Evolutionary conservation across 176 grass and related monocot genomes (phyloP), one percentile per base, ranked within the genome.

Genomic region (Avena sativa): DNA sequence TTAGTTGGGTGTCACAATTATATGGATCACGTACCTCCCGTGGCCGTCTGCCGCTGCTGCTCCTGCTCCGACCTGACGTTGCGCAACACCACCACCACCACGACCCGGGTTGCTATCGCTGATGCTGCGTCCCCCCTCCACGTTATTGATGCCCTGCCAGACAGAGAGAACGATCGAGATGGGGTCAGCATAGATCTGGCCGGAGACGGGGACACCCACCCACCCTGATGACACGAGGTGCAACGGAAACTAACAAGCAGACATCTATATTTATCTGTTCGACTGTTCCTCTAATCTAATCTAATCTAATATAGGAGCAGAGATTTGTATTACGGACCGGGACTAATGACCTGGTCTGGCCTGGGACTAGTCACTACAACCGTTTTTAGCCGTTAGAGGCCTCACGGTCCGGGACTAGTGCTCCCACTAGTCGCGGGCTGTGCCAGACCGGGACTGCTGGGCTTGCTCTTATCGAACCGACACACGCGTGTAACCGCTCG

Each of bases 81-180:
- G 85, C 79, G 89, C 73, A 83, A 87, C 89, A 62, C 49, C 46
- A 26, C 52, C 47, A 49, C 9, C 87, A 65, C 81, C 48, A 25
- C 44, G 19, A 5, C 2, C 32, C 81, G 23, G 65, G 84, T 51
- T 2, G 48, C 2, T 12, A 1, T 12, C 71, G 82, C 28, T 30
- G 28, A 1, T 30, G 28, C 32, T 72, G 90, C 87, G 69, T 61
- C 89, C 90, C 82, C 89, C 90, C 82, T 78, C 74, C 69, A 43
- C 71, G 46, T 73, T 23, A 51, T 55, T 75, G n/a, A n/a, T n/a
- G 67, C 53, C 86, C 86, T 90, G 66, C 25, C 13, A 66, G 71
- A 19, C 4, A 9, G 56, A 30, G 28, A 30, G n/a, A n/a, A n/a
- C n/a, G n/a, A n/a, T n/a, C n/a, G n/a, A n/a, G 28, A 30, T 30